Conservation (phyloP, 352 stramenopile genomes). For the Aphanomyces stellatus region DNA sequence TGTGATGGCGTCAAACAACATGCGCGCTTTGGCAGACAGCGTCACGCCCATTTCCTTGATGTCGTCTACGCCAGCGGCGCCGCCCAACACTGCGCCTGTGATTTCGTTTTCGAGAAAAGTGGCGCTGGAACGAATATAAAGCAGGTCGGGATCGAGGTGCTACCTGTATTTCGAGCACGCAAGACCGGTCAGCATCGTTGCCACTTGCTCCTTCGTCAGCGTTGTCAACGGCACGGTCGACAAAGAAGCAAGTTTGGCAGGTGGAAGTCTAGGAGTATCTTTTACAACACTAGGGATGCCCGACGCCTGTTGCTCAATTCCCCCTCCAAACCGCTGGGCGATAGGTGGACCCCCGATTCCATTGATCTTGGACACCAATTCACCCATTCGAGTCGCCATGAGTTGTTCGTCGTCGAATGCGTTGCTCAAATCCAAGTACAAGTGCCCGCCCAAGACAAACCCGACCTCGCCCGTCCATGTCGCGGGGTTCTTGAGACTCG, state of each 20-base stretch:
- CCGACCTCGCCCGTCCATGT: neutral
- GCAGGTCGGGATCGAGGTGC: no score
- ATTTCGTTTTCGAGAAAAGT: neutral
- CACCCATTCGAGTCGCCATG: neutral
- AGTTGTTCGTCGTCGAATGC: neutral
- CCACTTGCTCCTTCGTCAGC: neutral
- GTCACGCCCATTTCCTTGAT: neutral
- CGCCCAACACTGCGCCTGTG: neutral
- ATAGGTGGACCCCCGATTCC: constrained; percentile 3
- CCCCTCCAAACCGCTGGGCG: neutral
- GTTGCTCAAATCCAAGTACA: constrained; percentile 15
- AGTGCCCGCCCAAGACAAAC: neutral
- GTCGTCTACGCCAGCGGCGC: neutral
- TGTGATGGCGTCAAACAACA: neutral
- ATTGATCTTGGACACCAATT: constrained; percentile 2
- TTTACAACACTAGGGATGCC: no score
- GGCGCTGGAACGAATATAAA: neutral
- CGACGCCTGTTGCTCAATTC: no score
- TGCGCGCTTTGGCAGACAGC: neutral
- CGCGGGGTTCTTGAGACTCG: neutral
- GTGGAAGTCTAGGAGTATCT: no score
- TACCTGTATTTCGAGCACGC: neutral
- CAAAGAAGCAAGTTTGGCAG: no score
- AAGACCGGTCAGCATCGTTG: neutral
- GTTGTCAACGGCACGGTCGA: no score